Percentiles rank a stretch among this genome's conserved stretches.
Evolutionary conservation across 2,329 filamentous ascomycete genomes (phyloP).

Genomic region (Camillea tinctor): DNA sequence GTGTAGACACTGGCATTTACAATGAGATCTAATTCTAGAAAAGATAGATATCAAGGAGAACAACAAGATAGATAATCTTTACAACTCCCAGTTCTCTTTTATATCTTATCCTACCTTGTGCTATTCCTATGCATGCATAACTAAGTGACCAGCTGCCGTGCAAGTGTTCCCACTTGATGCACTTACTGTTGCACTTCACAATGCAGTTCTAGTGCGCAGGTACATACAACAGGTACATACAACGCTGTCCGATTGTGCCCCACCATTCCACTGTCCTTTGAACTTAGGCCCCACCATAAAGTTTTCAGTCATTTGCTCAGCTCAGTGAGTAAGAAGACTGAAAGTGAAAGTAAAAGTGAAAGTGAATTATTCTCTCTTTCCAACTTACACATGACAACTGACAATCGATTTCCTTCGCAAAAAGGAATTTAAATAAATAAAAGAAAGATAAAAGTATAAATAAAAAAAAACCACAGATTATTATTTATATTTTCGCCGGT

Average conservation of each 20-base stretch:
- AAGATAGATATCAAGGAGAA: no score
- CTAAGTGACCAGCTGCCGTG: not conserved
- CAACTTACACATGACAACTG: not conserved
- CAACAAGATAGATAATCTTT: not conserved
- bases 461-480: no score
- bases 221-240: not conserved
- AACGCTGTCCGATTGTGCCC: constrained; percentile 4
- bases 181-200: no score
- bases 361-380: constrained; percentile 5
- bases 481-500: constrained; percentile 1
- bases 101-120: no score
- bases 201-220: no score
- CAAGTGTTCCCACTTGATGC: no score
- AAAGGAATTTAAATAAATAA: not conserved
- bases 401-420: not conserved
- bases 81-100: no score
- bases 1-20: no score
- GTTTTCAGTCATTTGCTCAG: constrained; percentile 22
- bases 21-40: no score
- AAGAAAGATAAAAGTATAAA: no score
- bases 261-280: constrained; percentile 7
- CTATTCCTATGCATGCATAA: not conserved
- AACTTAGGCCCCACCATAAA: constrained; percentile 28
- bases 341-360: no score
- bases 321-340: no score